Conservation (phyloP, 176 grass and related monocot species). For the Phyllostachys edulis region DNA sequence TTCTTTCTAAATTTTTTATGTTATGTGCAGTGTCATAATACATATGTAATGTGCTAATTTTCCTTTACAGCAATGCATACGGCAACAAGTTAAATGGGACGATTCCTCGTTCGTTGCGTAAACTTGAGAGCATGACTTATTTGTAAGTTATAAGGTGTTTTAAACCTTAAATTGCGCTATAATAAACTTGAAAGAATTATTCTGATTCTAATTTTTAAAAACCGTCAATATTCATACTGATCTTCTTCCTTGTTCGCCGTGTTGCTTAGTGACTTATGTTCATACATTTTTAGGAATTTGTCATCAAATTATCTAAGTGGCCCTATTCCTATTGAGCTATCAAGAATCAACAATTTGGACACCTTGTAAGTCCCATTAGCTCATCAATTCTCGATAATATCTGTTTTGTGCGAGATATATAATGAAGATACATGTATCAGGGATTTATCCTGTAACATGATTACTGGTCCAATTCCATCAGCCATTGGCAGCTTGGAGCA, state of each 20-base stretch:
- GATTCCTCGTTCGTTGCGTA: constrained; percentile 73
- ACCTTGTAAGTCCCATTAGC: constrained; percentile 64
- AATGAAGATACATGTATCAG: constrained; percentile 38
- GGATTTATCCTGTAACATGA: constrained; percentile 87
- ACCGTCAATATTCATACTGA: neutral
- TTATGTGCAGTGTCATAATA: neutral
- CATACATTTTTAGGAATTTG: constrained; percentile 58
- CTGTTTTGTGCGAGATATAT: constrained; percentile 28
- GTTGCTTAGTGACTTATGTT: neutral
- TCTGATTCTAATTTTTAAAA: neutral
- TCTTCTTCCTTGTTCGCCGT: neutral
- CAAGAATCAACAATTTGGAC: constrained; percentile 90
- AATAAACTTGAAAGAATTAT: neutral
- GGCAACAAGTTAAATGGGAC: constrained; percentile 94
- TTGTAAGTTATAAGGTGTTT: constrained; percentile 56
- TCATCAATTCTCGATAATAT: neutral
- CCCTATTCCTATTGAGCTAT: constrained; percentile 82
- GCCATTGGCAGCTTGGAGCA: constrained; percentile 88
- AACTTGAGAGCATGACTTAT: constrained; percentile 98
- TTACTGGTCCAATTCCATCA: constrained; percentile 74
- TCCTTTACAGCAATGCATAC: constrained; percentile 68
- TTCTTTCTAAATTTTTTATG: neutral
- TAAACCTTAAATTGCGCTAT: neutral
- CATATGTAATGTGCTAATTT: constrained; percentile 15
- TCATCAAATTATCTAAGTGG: constrained; percentile 85